Evolutionary conservation across 805 yeast genomes (phyloP), one percentile per base, ranked within the genome.

Genomic region (Priceomyces haplophilus): DNA sequence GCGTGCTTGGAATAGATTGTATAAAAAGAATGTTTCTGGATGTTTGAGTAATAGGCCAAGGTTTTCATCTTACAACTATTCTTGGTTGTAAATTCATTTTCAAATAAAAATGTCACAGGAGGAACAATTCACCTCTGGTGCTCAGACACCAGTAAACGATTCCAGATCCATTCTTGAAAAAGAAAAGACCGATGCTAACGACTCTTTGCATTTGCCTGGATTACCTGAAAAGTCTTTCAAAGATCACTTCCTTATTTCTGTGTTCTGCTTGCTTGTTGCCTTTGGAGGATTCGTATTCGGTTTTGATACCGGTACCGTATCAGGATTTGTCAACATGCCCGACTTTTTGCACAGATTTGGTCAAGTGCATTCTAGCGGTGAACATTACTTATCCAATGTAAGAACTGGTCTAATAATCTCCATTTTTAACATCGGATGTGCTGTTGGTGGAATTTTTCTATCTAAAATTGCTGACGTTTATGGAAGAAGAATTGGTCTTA

Each of bases 211-310:
- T 29, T 35, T 45, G 30, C 52, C 51, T 4, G 34, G 50, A 5
- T 42, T 65, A 45, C 69, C 71, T 10, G 54, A 60, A 43, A 69
- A 64, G 49, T 45, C 62, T 8, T 43, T 52, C 38, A 62, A 59
- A 43, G 74, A 67, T 29, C 64, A 68, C 43, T 27, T 59, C 6
- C 50, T 61, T 17, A 62, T 67, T 55, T 40, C 65, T 62, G 21
- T 61, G 10, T 63, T 67, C 44, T 80, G 88, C 62, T 52, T 72
- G n/a, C 53, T 78, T 41, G 78, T 83, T 50, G 85, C 88, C 24
- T 83, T 83, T 49, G 88, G 88, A 67, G 90, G 89, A 37, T 83
- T 79, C 58, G 82, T 83, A 35, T 83, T 81, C 55, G 89, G 89
- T 46, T 83, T 83, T 75, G 89, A 83, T 68, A 83, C 87, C 40